A percentile compares a stretch with the other conserved stretches of the same genome.
Evolutionary conservation across 805 yeast genomes (phyloP).

Genomic region (Metschnikowia baotianmanensis): DNA sequence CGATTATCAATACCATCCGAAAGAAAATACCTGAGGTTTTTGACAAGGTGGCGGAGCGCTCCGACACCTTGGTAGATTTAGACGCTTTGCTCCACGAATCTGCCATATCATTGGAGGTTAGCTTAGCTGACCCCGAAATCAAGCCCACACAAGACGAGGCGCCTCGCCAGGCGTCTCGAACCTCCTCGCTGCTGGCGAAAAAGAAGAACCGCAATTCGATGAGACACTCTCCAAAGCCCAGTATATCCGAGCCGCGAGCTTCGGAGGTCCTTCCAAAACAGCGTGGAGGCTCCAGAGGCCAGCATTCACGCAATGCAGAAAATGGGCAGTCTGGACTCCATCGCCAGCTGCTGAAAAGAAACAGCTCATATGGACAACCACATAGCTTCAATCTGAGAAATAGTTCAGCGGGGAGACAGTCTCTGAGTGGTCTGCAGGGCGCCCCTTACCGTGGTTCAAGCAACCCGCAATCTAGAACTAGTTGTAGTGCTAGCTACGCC

Average conservation of each 20-base stretch:
- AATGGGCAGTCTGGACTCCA: conserved; percentile 5
- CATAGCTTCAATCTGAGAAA: conserved; percentile 4
- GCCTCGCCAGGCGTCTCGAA: conserved; percentile 4
- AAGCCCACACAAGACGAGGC: conserved; percentile 4
- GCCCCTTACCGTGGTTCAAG: conserved; percentile 2
- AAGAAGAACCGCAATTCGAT: conserved; percentile 36
- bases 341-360: conserved; percentile 10
- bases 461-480: not conserved
- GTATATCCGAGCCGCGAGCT: conserved; percentile 18
- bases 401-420: conserved; percentile 7
- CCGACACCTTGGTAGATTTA: conserved; percentile 30
- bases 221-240: conserved; percentile 23
- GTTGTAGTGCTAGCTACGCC: conserved; percentile 3
- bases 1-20: conserved; percentile 39
- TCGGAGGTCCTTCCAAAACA: conserved; percentile 14
- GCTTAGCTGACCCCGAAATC: conserved; percentile 4
- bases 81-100: conserved; percentile 35
- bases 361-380: conserved; percentile 5
- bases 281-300: conserved; percentile 5
- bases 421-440: conserved; percentile 11
- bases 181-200: conserved; percentile 8
- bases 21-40: conserved; percentile 36
- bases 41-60: conserved; percentile 28
- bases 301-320: conserved; percentile 1
- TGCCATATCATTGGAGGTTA: conserved; percentile 27